A percentile compares a stretch with the other conserved stretches of the same genome.
These are phyloP conservation scores for Hammondia hammondi DNA, from an alignment of 169 alveolate genomes.

Conservation along the genomic window DNA sequence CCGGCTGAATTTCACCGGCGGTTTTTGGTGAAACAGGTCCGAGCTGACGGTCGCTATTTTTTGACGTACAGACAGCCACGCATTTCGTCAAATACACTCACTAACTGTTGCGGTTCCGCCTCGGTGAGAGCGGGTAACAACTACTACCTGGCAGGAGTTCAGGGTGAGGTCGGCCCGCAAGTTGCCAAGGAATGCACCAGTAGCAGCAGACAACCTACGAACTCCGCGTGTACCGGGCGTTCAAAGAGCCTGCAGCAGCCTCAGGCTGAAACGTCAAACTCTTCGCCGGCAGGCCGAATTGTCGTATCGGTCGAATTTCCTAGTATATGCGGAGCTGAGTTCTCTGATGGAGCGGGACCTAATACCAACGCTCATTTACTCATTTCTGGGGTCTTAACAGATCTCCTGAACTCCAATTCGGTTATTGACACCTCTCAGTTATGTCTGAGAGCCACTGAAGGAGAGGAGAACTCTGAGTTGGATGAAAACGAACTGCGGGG, in stretches of 20 bases:
- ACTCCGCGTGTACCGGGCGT: neutral
- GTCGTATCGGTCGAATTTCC: neutral
- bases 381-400: neutral
- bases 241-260: too few relatives aligned
- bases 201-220: neutral
- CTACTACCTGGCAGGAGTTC: constrained; percentile 33
- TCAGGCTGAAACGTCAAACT: neutral
- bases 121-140: neutral
- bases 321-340: neutral
- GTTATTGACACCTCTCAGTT: constrained; percentile 1
- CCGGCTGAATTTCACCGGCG: constrained; percentile 38
- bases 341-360: neutral
- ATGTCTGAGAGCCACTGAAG: neutral
- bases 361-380: neutral
- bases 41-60: constrained; percentile 40
- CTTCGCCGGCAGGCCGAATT: neutral
- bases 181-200: neutral
- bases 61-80: constrained; percentile 10
- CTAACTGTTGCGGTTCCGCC: constrained; percentile 39
- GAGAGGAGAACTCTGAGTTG: too few relatives aligned
- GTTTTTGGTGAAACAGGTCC: neutral
- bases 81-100: neutral
- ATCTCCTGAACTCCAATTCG: neutral
- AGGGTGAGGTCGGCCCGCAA: neutral
- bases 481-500: neutral